phyloP scores from a whole-genome alignment of 2,329 filamentous ascomycete species.

The Paracorniculantispora psalliotae region DNA sequence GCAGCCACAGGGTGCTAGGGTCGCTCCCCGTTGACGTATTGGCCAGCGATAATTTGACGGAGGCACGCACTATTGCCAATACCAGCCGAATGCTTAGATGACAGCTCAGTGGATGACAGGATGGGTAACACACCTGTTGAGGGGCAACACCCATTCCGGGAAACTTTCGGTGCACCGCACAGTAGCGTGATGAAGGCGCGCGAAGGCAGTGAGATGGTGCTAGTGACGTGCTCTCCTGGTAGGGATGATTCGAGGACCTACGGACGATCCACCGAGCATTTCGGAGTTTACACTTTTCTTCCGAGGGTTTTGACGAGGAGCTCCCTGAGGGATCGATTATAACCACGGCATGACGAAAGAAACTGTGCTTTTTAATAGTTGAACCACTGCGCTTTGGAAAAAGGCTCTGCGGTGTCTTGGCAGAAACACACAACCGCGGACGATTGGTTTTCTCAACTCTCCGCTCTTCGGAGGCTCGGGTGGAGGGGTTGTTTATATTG shows the following conservation, averaged over 20 bases:
- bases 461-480: slow-evolving; percentile 12
- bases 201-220: neutral
- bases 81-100: neutral
- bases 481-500: too few relatives aligned
- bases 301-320: neutral
- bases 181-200: neutral
- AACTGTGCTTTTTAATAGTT: neutral
- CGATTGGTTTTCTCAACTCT: neutral
- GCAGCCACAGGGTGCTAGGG: neutral
- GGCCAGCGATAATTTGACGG: neutral
- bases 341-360: neutral
- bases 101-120: neutral
- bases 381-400: neutral
- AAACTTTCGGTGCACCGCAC: neutral
- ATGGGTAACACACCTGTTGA: neutral
- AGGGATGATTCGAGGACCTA: neutral
- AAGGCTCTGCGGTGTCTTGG: neutral
- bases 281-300: neutral
- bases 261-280: neutral
- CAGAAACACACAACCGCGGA: neutral
- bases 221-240: neutral
- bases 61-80: neutral
- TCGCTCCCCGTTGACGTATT: neutral
- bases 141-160: neutral
- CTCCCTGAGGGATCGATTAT: too few relatives aligned